Percentiles rank a stretch among this genome's conserved stretches.
phyloP scores from a whole-genome alignment of 306 rosid species.

The Dicorynia guianensis region DNA sequence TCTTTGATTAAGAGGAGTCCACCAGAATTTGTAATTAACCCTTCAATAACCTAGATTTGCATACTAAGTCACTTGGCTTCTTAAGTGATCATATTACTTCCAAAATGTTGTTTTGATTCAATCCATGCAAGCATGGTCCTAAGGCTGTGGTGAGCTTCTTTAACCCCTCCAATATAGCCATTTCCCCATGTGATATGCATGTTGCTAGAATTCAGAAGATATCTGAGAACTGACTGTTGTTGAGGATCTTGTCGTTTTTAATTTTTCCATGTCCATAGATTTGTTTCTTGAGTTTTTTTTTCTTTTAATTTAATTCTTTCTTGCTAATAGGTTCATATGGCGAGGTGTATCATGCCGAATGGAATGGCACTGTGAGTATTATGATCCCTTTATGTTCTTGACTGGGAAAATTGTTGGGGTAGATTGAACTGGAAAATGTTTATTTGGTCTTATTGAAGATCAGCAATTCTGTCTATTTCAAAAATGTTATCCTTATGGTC shows the following conservation, averaged over 20 bases:
- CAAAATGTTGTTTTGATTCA: background rate
- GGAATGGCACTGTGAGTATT: constrained; percentile 97
- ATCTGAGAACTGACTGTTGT: background rate
- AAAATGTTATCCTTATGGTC: background rate
- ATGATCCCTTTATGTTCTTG: constrained; percentile 26
- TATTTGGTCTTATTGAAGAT: constrained; percentile 18
- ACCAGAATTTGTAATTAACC: constrained; percentile 27
- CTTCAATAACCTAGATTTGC: constrained; percentile 34
- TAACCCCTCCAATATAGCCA: constrained; percentile 7
- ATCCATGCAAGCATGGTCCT: constrained; percentile 29
- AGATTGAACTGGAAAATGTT: constrained; percentile 31
- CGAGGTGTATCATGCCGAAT: constrained; percentile 96
- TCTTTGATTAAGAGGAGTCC: constrained; percentile 25
- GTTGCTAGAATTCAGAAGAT: constrained; percentile 16
- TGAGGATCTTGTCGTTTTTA: constrained; percentile 31
- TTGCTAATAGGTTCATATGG: constrained; percentile 88
- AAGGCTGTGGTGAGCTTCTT: constrained; percentile 15
- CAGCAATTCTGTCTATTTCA: constrained; percentile 12
- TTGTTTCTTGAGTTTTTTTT: constrained; percentile 28
- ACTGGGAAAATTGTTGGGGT: constrained; percentile 30
- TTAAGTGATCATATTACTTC: constrained; percentile 20
- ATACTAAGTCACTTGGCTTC: constrained; percentile 21
- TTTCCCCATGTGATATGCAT: constrained; percentile 22
- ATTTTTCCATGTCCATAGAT: constrained; percentile 19
- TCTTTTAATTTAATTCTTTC: constrained; percentile 40